A percentile compares a stretch with the other conserved stretches of the same genome.
Conservation (phyloP, 441 rosid species). For the Manihot esculenta region DNA sequence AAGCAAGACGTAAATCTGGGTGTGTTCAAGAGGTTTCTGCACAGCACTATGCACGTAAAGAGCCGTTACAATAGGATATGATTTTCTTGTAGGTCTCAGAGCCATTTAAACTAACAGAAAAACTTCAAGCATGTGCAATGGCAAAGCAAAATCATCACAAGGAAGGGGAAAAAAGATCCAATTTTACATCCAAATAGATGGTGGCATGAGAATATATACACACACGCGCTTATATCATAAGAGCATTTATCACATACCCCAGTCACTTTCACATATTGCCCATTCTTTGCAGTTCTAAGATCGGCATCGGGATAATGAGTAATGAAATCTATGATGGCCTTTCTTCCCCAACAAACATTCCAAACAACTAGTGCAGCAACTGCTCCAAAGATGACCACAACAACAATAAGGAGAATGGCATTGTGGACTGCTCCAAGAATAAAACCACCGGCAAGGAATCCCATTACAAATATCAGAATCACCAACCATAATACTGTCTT, state of each 20-base stretch:
- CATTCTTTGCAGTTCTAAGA: slow-evolving; percentile 82
- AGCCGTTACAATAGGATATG: neutral
- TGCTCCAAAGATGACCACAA: slow-evolving; percentile 53
- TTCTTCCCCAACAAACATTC: slow-evolving; percentile 78
- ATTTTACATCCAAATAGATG: neutral
- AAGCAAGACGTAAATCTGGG: neutral
- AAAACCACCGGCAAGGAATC: slow-evolving; percentile 77
- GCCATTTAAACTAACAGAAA: neutral
- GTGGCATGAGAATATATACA: neutral
- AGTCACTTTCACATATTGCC: slow-evolving; percentile 82
- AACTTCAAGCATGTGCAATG: neutral
- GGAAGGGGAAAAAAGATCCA: neutral
- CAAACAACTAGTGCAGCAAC: slow-evolving; percentile 58
- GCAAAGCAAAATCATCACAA: neutral
- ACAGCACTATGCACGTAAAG: neutral
- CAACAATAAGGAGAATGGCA: slow-evolving; percentile 61
- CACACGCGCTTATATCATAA: neutral
- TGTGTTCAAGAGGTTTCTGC: neutral
- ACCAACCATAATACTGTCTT: slow-evolving; percentile 67
- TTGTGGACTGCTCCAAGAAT: slow-evolving; percentile 82
- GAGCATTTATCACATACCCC: slow-evolving; percentile 55
- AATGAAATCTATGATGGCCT: slow-evolving; percentile 55
- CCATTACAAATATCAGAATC: slow-evolving; percentile 63
- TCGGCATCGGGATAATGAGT: slow-evolving; percentile 77
- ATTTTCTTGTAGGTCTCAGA: neutral